Percentiles rank a stretch among this genome's conserved stretches.
These are phyloP conservation scores for Hygrocybe punicea DNA, from an alignment of 768 basidiomycete species.

Conservation along the genomic window DNA sequence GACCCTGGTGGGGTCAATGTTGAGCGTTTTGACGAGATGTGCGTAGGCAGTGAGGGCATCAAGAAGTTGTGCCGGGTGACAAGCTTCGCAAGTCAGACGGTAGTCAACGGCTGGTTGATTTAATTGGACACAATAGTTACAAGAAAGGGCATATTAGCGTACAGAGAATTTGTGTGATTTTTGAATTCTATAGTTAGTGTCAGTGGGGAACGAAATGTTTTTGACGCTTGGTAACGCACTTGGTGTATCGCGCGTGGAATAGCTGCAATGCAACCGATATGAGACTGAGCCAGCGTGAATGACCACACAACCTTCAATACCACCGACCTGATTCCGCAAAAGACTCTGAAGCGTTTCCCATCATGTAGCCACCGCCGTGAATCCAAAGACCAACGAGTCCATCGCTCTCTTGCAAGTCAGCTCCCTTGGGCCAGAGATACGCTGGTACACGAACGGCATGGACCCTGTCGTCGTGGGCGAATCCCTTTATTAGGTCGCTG, in stretches of 20 bases:
- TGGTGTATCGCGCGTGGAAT: constrained; percentile 13
- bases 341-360: constrained; percentile 24
- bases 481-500: constrained; percentile 11
- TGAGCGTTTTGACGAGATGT: constrained; percentile 43
- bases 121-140: background rate
- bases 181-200: constrained; percentile 9
- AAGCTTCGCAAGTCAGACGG: constrained; percentile 20
- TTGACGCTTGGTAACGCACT: background rate
- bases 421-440: constrained; percentile 24
- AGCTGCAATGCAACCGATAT: constrained; percentile 4
- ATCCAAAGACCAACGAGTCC: constrained; percentile 23
- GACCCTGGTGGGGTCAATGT: constrained; percentile 42
- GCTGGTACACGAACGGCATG: constrained; percentile 20
- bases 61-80: constrained; percentile 46
- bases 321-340: constrained; percentile 17
- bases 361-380: constrained; percentile 28
- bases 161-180: constrained; percentile 14
- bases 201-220: background rate
- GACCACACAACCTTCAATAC: background rate
- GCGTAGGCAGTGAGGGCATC: constrained; percentile 51
- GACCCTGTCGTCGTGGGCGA: constrained; percentile 17
- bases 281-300: background rate
- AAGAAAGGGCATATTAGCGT: background rate
- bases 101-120: constrained; percentile 21
- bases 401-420: constrained; percentile 6